Evolutionary conservation across 345 rosid species (phyloP).

Genomic region (Melaleuca alternifolia): DNA sequence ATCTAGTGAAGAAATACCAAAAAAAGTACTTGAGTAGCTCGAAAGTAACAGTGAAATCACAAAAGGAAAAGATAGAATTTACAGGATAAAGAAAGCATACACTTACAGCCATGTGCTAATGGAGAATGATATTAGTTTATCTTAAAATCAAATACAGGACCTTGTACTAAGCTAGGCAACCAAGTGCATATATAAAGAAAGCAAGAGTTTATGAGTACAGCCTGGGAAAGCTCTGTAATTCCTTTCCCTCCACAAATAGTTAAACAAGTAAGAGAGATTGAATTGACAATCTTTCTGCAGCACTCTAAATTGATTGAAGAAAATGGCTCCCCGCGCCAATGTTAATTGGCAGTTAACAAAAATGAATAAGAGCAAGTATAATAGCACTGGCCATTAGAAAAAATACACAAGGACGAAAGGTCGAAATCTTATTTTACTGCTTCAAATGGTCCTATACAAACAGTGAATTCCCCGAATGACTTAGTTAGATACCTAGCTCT

Average conservation of each 20-base stretch:
- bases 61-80: neutral
- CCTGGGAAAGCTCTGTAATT: neutral
- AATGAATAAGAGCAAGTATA: neutral
- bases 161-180: neutral
- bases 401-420: neutral
- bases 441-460: neutral
- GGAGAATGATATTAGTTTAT: neutral
- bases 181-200: neutral
- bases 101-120: neutral
- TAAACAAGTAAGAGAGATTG: neutral
- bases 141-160: neutral
- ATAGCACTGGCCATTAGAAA: neutral
- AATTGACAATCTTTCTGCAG: neutral
- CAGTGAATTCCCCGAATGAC: neutral
- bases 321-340: neutral
- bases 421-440: neutral
- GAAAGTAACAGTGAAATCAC: neutral
- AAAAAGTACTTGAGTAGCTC: neutral
- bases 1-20: constrained; percentile 18
- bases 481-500: neutral
- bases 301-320: no score
- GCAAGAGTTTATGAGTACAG: neutral
- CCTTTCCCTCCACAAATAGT: neutral
- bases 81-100: neutral
- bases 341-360: neutral